These are phyloP conservation scores for Evernia prunastri DNA, from an alignment of 495 filamentous ascomycete genomes.

Conservation along the genomic window DNA sequence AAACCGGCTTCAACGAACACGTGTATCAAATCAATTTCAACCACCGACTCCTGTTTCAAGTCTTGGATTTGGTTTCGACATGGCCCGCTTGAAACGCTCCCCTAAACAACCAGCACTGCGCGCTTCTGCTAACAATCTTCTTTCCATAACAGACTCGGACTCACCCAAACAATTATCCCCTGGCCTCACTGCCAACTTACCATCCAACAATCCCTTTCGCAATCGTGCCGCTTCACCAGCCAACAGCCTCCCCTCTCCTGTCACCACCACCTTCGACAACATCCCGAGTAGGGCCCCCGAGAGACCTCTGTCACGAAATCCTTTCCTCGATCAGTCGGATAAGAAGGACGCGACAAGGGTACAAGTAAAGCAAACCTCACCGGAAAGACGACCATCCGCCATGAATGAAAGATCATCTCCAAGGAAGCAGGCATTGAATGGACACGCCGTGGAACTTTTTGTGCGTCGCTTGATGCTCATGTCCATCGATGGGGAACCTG, in stretches of 20 bases:
- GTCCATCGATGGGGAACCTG: not conserved
- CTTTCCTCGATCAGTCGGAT: constrained; percentile 72
- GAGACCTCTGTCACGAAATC: constrained; percentile 79
- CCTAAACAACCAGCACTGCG: constrained; percentile 10
- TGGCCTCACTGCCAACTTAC: constrained; percentile 38
- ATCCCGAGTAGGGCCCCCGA: constrained; percentile 49
- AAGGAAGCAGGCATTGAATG: constrained; percentile 47
- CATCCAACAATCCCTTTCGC: constrained; percentile 98
- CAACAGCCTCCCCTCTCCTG: constrained; percentile 41
- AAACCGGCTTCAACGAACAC: not conserved
- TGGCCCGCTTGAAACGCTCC: constrained; percentile 18
- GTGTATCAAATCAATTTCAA: not conserved
- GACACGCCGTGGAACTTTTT: constrained; percentile 77
- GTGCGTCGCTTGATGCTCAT: constrained; percentile 51
- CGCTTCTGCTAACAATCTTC: constrained; percentile 14
- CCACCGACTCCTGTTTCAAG: constrained; percentile 10
- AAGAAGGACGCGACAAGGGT: constrained; percentile 39
- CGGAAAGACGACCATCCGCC: constrained; percentile 36
- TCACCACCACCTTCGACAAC: constrained; percentile 29
- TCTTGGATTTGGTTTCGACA: not conserved
- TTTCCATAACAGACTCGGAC: constrained; percentile 18
- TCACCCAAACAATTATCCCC: constrained; percentile 13
- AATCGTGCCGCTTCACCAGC: constrained; percentile 73
- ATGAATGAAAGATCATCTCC: constrained; percentile 50
- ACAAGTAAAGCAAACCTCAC: constrained; percentile 32